Evolutionary conservation across 805 yeast species (phyloP).

Genomic region (Candida ponderosae): DNA sequence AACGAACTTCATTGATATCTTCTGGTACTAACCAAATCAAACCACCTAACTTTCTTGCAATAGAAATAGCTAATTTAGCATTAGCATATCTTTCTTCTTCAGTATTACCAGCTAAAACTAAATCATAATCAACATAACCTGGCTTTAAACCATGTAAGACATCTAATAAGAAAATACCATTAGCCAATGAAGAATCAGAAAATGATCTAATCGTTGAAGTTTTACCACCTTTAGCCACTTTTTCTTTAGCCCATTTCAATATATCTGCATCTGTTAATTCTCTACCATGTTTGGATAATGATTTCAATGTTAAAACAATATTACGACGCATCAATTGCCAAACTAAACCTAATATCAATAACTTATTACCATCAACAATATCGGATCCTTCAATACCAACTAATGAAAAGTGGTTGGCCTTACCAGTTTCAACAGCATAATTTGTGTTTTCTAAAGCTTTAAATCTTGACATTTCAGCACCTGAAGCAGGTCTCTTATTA

Average conservation of each 20-base stretch:
- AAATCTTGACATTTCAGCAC: conserved; percentile 75
- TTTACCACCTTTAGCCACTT: conserved; percentile 82
- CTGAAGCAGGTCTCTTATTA: conserved; percentile 75
- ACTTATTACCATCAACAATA: conserved; percentile 86
- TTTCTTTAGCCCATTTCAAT: conserved; percentile 87
- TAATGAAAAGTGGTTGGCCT: conserved; percentile 82
- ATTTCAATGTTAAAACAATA: conserved; percentile 74
- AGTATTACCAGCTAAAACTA: conserved; percentile 71
- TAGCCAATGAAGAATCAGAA: conserved; percentile 70
- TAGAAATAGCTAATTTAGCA: conserved; percentile 94
- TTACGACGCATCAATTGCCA: conserved; percentile 99
- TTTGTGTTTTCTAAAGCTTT: conserved; percentile 97
- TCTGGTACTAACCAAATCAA: conserved; percentile 99
- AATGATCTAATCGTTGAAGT: conserved; percentile 68
- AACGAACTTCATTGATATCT: conserved; percentile 92
- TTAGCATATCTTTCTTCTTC: conserved; percentile 89
- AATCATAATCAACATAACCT: conserved; percentile 93
- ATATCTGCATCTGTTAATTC: conserved; percentile 81
- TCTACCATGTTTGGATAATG: conserved; percentile 63
- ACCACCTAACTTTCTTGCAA: conserved; percentile 97
- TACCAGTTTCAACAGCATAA: conserved; percentile 95
- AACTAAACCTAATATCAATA: conserved; percentile 84
- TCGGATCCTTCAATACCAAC: conserved; percentile 99
- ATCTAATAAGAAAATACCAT: conserved; percentile 79
- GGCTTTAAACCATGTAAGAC: conserved; percentile 91